These are phyloP conservation scores for Acrodontium crateriforme DNA, from an alignment of 2,329 filamentous ascomycete genomes.

Conservation along the genomic window DNA sequence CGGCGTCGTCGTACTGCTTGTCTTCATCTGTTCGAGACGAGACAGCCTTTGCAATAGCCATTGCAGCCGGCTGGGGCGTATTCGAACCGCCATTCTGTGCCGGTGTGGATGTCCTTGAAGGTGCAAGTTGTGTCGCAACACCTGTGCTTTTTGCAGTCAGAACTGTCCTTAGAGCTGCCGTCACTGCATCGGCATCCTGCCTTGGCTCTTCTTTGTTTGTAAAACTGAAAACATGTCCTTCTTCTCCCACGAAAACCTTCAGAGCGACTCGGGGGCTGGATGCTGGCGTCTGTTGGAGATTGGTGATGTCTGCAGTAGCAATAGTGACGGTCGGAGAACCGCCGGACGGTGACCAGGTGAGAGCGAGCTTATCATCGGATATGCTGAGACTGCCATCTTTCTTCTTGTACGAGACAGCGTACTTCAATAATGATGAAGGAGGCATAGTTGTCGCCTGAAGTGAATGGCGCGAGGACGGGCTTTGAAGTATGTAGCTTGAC, in stretches of 20 bases:
- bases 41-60: slow-evolving; percentile 64
- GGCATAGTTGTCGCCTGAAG: no score
- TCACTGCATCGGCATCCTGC: slow-evolving; percentile 71
- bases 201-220: slow-evolving; percentile 64
- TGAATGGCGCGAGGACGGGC: no score
- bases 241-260: slow-evolving; percentile 71
- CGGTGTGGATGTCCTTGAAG: slow-evolving; percentile 15
- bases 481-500: no score
- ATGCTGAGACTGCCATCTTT: slow-evolving; percentile 77
- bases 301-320: slow-evolving; percentile 63
- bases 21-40: slow-evolving; percentile 36
- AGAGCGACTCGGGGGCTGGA: slow-evolving; percentile 83
- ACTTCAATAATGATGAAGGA: slow-evolving; percentile 32
- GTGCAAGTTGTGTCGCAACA: slow-evolving; percentile 23
- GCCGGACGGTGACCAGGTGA: slow-evolving; percentile 67
- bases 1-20: slow-evolving; percentile 67
- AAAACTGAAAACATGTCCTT: slow-evolving; percentile 77
- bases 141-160: slow-evolving; percentile 54
- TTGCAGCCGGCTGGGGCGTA: slow-evolving; percentile 45
- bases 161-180: slow-evolving; percentile 65
- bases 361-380: slow-evolving; percentile 54
- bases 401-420: slow-evolving; percentile 78
- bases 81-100: slow-evolving; percentile 10
- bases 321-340: slow-evolving; percentile 56
- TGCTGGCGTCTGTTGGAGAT: slow-evolving; percentile 89